A percentile compares a stretch with the other conserved stretches of the same genome.
These are phyloP conservation scores for Ustilago trichophora DNA, from an alignment of 1,284 basidiomycete genomes.

Conservation along the genomic window DNA sequence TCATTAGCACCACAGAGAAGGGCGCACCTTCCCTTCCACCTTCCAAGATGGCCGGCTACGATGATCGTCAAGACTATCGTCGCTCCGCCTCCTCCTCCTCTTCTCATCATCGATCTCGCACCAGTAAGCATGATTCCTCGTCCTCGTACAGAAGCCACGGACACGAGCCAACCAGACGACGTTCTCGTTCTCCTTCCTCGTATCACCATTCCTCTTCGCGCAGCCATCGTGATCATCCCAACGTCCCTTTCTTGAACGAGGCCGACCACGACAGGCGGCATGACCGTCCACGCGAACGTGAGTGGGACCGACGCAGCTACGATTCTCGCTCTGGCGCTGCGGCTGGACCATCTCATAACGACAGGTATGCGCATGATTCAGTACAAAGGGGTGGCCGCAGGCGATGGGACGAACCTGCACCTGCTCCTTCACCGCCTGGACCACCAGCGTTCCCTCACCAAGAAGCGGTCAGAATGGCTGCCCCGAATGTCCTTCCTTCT, in stretches of 20 bases:
- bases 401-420: constrained; percentile 31
- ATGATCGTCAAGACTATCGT: constrained; percentile 27
- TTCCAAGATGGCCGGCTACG: constrained; percentile 32
- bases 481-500: constrained; percentile 3
- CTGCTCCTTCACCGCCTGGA: constrained; percentile 2
- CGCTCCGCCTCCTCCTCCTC: constrained; percentile 23
- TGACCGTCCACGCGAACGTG: constrained; percentile 10
- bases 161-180: constrained; percentile 49
- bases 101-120: constrained; percentile 36
- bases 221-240: constrained; percentile 23
- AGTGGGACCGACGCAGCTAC: constrained; percentile 26
- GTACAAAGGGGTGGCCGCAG: constrained; percentile 4
- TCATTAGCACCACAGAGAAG: too few relatives aligned
- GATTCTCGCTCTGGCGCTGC: neutral
- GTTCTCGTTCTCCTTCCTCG: constrained; percentile 50
- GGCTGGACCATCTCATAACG: neutral
- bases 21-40: too few relatives aligned
- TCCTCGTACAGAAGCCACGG: constrained; percentile 33
- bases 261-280: constrained; percentile 6
- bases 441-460: neutral
- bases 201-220: constrained; percentile 33
- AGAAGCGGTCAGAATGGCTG: neutral
- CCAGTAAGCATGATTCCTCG: constrained; percentile 51
- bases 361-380: neutral
- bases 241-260: constrained; percentile 6